Percentiles rank a stretch among this genome's conserved stretches.
phyloP scores from a whole-genome alignment of 2,329 filamentous ascomycete genomes.

The Claviceps digitariae region DNA sequence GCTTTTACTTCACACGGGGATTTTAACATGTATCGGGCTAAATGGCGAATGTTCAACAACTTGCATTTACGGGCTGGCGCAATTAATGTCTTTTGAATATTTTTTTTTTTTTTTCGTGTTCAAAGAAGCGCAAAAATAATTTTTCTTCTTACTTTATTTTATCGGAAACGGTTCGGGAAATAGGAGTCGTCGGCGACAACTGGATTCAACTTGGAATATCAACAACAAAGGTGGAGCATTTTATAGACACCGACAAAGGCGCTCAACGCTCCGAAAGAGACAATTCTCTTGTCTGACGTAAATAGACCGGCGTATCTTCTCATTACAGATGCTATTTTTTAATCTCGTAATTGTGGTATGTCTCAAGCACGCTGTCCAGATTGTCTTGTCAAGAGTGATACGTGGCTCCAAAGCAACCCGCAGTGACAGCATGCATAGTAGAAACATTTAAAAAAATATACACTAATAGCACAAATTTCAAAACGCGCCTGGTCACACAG shows the following conservation, averaged over 20 bases:
- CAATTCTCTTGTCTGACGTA: not conserved
- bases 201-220: slow-evolving; percentile 3
- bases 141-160: not conserved
- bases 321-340: not conserved
- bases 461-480: not conserved
- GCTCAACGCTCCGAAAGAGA: slow-evolving; percentile 9
- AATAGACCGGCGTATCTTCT: not conserved
- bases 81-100: slow-evolving; percentile 3
- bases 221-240: not conserved
- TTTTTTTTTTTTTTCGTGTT: not conserved
- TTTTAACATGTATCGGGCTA: slow-evolving; percentile 12
- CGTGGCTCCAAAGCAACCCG: too few species aligned
- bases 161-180: not conserved
- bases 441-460: not conserved
- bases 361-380: not conserved
- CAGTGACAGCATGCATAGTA: not conserved
- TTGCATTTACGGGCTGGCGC: slow-evolving; percentile 13
- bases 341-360: not conserved
- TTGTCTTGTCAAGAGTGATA: not conserved
- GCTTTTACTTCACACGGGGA: slow-evolving; percentile 3
- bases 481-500: not conserved
- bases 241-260: slow-evolving; percentile 1
- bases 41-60: slow-evolving; percentile 15
- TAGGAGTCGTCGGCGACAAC: slow-evolving; percentile 9
- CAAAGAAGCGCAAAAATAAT: not conserved